These are phyloP conservation scores for Fragaria nilgerrensis DNA, from an alignment of 306 rosid genomes.

Conservation along the genomic window DNA sequence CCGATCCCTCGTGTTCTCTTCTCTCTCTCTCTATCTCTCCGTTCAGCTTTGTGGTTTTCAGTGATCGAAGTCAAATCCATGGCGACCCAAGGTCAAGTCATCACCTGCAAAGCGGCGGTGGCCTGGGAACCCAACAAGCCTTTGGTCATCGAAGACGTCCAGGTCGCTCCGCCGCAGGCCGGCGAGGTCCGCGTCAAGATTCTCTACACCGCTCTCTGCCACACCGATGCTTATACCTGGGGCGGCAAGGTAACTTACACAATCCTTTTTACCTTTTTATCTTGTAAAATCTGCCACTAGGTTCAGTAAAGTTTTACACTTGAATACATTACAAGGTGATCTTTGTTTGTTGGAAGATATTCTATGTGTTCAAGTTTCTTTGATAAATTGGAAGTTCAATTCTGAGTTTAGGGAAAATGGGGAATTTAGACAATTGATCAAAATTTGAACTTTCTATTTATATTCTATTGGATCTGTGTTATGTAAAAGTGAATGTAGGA, in stretches of 20 bases:
- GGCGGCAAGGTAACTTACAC: conserved; percentile 53
- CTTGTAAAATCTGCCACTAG: background rate
- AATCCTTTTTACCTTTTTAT: background rate
- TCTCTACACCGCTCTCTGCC: conserved; percentile 85
- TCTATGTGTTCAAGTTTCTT: background rate
- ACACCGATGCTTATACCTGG: conserved; percentile 95
- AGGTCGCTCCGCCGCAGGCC: conserved; percentile 87
- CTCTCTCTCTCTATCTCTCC: background rate
- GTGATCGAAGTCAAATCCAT: conserved; percentile 26
- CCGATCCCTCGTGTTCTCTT: background rate
- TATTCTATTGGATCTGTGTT: background rate
- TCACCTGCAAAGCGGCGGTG: conserved; percentile 99
- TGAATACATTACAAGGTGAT: background rate
- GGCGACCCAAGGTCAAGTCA: conserved; percentile 88
- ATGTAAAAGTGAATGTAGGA: background rate
- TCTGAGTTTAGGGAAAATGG: background rate
- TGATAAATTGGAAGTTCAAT: background rate
- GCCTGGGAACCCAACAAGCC: conserved; percentile 98
- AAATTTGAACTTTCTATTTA: background rate
- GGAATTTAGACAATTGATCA: background rate
- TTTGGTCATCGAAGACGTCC: conserved; percentile 71
- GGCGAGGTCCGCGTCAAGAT: conserved; percentile 87
- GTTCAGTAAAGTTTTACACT: background rate
- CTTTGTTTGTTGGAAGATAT: background rate
- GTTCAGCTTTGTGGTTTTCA: conserved; percentile 9